Conservation (phyloP, 2,329 filamentous ascomycete genomes). For the Aspergillus vadensis region DNA sequence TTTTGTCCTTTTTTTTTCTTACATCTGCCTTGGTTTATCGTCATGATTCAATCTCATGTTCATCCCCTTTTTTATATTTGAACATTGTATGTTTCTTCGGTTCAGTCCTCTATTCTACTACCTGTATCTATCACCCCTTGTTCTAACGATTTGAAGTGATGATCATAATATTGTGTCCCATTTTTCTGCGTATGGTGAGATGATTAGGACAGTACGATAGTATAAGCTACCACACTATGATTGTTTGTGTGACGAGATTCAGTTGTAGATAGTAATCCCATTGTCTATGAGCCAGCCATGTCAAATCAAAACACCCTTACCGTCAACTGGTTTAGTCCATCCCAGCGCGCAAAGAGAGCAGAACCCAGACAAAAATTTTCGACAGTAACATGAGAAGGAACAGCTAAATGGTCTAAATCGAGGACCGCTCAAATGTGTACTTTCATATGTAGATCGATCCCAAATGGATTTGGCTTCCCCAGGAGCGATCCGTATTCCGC, state of each 20-base stretch:
- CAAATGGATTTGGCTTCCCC: conserved; percentile 9
- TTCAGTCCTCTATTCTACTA: neutral
- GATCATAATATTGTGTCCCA: neutral
- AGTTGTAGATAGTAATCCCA: conserved; percentile 14
- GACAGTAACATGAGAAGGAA: conserved; percentile 4
- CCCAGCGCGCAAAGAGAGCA: conserved; percentile 12
- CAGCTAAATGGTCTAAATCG: conserved; percentile 14
- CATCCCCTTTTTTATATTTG: neutral
- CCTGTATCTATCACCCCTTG: conserved; percentile 2
- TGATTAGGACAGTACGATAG: too few relatives aligned
- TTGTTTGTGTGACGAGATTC: neutral
- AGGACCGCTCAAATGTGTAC: conserved; percentile 1
- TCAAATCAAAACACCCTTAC: conserved; percentile 19
- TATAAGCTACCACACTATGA: too few relatives aligned
- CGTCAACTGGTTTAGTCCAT: conserved; percentile 11
- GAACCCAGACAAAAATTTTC: conserved; percentile 1
- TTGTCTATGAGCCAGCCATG: conserved; percentile 27
- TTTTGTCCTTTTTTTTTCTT: neutral
- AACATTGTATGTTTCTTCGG: neutral
- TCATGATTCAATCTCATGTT: conserved; percentile 16
- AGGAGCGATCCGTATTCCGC: conserved; percentile 2
- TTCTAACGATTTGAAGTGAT: conserved; percentile 3
- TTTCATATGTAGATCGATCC: conserved; percentile 7
- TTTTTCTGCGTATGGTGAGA: neutral
- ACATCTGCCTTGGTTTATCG: conserved; percentile 7